Percentiles rank a stretch among this genome's conserved stretches.
These are phyloP conservation scores for Coniochaeta sp. DNA, from an alignment of 2,329 filamentous ascomycete species.

Conservation along the genomic window DNA sequence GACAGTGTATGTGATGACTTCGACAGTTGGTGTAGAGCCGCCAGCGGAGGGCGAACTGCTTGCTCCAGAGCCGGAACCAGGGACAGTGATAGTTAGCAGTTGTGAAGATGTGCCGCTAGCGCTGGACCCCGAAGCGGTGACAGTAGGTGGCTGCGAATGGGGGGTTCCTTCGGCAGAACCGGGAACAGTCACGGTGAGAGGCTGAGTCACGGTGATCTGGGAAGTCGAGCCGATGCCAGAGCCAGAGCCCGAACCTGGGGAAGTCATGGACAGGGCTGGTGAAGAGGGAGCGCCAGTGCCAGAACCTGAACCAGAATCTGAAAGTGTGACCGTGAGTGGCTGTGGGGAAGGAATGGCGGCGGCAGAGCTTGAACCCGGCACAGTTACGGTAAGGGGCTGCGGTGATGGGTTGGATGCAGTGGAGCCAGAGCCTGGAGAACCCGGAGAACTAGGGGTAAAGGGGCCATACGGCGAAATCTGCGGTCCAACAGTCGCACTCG, in stretches of 20 bases:
- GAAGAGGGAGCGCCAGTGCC: background rate
- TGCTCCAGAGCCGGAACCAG: background rate
- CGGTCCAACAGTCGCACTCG: background rate
- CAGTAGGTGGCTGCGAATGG: slow-evolving; percentile 4
- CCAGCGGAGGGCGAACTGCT: background rate
- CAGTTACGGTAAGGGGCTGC: slow-evolving; percentile 7
- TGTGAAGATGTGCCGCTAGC: background rate
- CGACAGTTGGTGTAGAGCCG: background rate
- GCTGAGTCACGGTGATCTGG: background rate
- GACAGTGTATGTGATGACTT: slow-evolving; percentile 12
- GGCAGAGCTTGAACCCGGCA: background rate
- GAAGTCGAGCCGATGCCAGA: background rate
- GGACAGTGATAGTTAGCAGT: background rate
- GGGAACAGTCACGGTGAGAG: background rate
- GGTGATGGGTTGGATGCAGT: background rate
- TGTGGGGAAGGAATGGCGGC: background rate
- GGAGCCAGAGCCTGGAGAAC: background rate
- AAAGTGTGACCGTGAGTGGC: background rate
- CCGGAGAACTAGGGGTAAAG: background rate
- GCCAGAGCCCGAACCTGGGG: background rate
- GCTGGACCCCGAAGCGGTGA: too few relatives aligned
- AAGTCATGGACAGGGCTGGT: background rate
- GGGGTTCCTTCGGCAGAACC: background rate
- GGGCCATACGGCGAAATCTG: background rate
- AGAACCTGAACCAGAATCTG: background rate